Evolutionary conservation across 2,329 filamentous ascomycete genomes (phyloP).

Genomic region (Aspergillus hortae): DNA sequence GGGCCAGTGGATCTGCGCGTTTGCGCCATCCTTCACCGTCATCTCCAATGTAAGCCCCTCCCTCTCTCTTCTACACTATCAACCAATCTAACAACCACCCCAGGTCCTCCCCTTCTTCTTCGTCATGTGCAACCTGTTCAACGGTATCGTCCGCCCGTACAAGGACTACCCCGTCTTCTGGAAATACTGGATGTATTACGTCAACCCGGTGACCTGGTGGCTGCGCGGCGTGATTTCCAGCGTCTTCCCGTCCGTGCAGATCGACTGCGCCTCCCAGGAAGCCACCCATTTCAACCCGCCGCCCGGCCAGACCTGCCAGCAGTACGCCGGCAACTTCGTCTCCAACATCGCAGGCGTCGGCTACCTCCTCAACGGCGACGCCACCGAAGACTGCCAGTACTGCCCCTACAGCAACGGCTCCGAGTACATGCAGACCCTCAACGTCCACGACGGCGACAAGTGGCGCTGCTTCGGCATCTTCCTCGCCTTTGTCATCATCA

Average conservation of each 20-base stretch:
- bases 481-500: slow-evolving; percentile 65
- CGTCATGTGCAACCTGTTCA: slow-evolving; percentile 72
- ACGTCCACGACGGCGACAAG: slow-evolving; percentile 57
- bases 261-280: slow-evolving; percentile 56
- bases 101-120: slow-evolving; percentile 73
- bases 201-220: slow-evolving; percentile 69
- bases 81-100: background rate
- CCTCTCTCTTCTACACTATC: background rate
- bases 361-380: slow-evolving; percentile 61
- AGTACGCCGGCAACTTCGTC: slow-evolving; percentile 63
- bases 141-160: slow-evolving; percentile 72
- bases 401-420: slow-evolving; percentile 64
- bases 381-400: slow-evolving; percentile 61
- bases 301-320: slow-evolving; percentile 58
- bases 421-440: slow-evolving; percentile 62
- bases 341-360: slow-evolving; percentile 47
- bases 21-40: slow-evolving; percentile 73
- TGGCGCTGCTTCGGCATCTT: slow-evolving; percentile 73
- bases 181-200: slow-evolving; percentile 67
- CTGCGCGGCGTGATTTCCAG: slow-evolving; percentile 66
- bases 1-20: slow-evolving; percentile 83
- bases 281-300: slow-evolving; percentile 64
- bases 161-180: slow-evolving; percentile 64
- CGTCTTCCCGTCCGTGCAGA: slow-evolving; percentile 51
- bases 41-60: slow-evolving; percentile 57